Percentiles rank a stretch among this genome's conserved stretches.
Conservation (phyloP, 768 basidiomycete genomes). For the Mycena chlorophos region DNA sequence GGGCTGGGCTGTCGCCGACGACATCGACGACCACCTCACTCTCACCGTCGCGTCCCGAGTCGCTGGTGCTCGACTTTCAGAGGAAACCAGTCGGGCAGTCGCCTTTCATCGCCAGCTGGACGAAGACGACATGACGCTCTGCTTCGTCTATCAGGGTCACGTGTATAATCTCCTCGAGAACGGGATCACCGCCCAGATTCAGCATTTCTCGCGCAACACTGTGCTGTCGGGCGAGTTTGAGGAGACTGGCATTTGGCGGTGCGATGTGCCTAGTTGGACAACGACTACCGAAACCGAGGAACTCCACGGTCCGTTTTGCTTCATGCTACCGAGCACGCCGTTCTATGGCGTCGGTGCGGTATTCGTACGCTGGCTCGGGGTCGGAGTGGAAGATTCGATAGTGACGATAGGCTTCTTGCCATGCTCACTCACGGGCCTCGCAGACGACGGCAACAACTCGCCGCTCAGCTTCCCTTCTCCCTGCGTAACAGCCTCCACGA, state of each 20-base stretch:
- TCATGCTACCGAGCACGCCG: slow-evolving; percentile 7
- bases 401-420: slow-evolving; percentile 7
- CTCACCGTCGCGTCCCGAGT: too few relatives aligned
- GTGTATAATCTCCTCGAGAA: background rate
- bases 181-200: background rate
- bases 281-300: background rate
- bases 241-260: background rate
- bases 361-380: background rate
- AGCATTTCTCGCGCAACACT: background rate
- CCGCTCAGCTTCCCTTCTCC: slow-evolving; percentile 6
- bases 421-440: background rate
- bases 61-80: background rate
- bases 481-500: background rate
- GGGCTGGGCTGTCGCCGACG: background rate
- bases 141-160: background rate
- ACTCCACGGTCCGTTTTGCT: slow-evolving; percentile 3
- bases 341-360: slow-evolving; percentile 14
- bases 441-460: slow-evolving; percentile 8
- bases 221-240: background rate
- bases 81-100: background rate
- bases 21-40: background rate
- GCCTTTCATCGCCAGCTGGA: background rate
- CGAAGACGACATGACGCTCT: background rate
- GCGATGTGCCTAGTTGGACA: background rate
- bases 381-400: background rate